Conservation (phyloP, 2,329 filamentous ascomycete genomes). For the Orbilia blumenaviensis region DNA sequence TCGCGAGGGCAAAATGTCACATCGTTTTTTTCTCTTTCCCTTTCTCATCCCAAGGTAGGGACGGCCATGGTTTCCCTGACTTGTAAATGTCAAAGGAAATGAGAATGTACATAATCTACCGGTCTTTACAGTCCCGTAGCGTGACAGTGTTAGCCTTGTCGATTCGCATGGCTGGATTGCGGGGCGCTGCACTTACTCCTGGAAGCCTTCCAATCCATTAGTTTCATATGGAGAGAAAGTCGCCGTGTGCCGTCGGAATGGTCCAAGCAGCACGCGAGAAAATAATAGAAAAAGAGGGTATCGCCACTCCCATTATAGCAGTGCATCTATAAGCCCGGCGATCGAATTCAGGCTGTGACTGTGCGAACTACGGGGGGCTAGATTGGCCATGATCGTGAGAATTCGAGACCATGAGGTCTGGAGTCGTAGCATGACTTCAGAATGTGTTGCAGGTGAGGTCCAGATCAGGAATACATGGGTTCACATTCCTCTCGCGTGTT, state of each 20-base stretch:
- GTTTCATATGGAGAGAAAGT: conserved; percentile 15
- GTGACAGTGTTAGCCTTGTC: conserved; percentile 15
- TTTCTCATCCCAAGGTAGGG: not conserved
- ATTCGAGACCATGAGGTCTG: not conserved
- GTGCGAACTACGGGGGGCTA: not conserved
- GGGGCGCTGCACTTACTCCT: conserved; percentile 23
- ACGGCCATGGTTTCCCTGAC: conserved; percentile 4
- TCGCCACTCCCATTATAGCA: conserved; percentile 5
- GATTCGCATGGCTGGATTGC: conserved; percentile 6
- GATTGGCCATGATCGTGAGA: conserved; percentile 8
- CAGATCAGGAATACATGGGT: conserved; percentile 3
- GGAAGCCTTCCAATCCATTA: conserved; percentile 5
- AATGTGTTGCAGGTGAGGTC: conserved; percentile 28
- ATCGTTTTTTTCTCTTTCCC: not conserved
- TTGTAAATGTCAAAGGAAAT: conserved; percentile 21
- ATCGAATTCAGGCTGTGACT: conserved; percentile 13
- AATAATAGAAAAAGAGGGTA: not conserved
- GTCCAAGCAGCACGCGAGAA: conserved; percentile 9
- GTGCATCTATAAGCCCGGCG: conserved; percentile 3
- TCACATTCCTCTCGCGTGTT: conserved; percentile 18
- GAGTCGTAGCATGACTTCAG: not conserved
- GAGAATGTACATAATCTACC: conserved; percentile 15
- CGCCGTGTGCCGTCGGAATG: conserved; percentile 18
- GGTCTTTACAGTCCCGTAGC: conserved; percentile 8
- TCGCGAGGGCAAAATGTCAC: conserved; percentile 10